Base-by-base conservation (phyloP, 2,329 filamentous ascomycete species). In the Pseudogymnoascus sp. region DNA sequence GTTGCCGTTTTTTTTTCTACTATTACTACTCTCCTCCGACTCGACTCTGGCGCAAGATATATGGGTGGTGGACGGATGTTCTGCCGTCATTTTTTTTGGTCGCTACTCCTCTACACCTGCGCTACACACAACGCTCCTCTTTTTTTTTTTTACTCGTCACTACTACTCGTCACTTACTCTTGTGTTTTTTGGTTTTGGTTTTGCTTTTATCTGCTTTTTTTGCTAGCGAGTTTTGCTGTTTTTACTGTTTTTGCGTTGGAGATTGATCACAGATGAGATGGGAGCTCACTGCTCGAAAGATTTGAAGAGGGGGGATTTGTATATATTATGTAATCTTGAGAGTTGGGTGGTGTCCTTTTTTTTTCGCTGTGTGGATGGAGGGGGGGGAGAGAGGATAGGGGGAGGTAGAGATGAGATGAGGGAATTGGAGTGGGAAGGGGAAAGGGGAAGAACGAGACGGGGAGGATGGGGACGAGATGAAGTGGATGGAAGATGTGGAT, bases 251-350 rank as follows among this genome's bases (percentile, higher is more conserved):
- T 21, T 43, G 41, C 41, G 21, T 10, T 43, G 41, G 16, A 45
- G 41, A 45, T 45, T 43, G n/a, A 41, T 51, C 31, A 54, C 25
- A 54, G 25, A 51, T 51, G 45, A 13, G 48, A 8, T n/a, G 45
- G 25, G 48, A 57, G 48, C 48, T 57, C 48, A 57, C n/a, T 57
- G 48, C 48, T 57, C 48, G 48, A 34, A 21, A 57, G 25, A 57
- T 54, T 54, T 31, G 14, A 6, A 7, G 4, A 7, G 14, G n/a
- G 25, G 16, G 4, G 4, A 1, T 19, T 6, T 48, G 25, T 57
- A 57, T 57, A 57, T 57, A 31, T 54, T 57, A 57, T 57, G 48
- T 57, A 57, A 57, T 57, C 48, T 54, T 57, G 48, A 34, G 48
- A 48, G 43, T 10, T 28, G 23, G 48, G 48, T 34, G 48, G 48